A percentile compares a stretch with the other conserved stretches of the same genome.
phyloP scores from a whole-genome alignment of 225 moss, liverwort and hornwort species.

The Polytrichum formosum region DNA sequence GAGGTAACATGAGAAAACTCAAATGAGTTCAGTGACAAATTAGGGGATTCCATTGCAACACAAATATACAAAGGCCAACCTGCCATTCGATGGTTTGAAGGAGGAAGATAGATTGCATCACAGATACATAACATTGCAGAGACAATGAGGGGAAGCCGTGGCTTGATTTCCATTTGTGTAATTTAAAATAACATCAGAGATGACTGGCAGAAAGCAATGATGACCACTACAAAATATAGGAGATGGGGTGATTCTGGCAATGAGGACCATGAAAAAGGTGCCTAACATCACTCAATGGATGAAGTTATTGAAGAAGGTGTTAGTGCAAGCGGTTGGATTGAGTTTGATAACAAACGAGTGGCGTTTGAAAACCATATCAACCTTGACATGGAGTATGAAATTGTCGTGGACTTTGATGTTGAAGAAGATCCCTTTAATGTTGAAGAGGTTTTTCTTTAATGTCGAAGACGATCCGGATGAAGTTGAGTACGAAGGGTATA shows the following conservation, averaged over 20 bases:
- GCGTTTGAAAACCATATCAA: constrained; percentile 4
- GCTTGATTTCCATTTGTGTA: constrained; percentile 20
- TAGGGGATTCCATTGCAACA: constrained; percentile 23
- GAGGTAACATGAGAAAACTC: constrained; percentile 1
- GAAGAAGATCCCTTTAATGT: constrained; percentile 7
- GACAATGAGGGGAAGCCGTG: not conserved
- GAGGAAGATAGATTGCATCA: constrained; percentile 8
- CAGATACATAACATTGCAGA: constrained; percentile 8
- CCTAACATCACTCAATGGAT: not conserved
- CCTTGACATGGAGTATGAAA: constrained; percentile 4
- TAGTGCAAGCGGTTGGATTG: not conserved
- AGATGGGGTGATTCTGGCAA: not conserved
- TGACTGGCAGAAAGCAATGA: not conserved
- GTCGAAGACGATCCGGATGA: constrained; percentile 9
- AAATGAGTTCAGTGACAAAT: not conserved
- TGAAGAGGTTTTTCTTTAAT: constrained; percentile 1
- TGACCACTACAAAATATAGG: not conserved
- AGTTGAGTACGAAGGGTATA: not conserved
- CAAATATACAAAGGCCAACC: constrained; percentile 9
- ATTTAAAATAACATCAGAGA: constrained; percentile 10
- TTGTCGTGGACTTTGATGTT: not conserved
- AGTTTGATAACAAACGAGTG: not conserved
- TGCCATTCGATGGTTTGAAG: constrained; percentile 14
- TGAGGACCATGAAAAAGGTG: not conserved
- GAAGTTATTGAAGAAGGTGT: not conserved